Evolutionary conservation across 225 moss, liverwort and hornwort genomes (phyloP), one percentile per base, ranked within the genome.

Genomic region (Sphagnum contortum): DNA sequence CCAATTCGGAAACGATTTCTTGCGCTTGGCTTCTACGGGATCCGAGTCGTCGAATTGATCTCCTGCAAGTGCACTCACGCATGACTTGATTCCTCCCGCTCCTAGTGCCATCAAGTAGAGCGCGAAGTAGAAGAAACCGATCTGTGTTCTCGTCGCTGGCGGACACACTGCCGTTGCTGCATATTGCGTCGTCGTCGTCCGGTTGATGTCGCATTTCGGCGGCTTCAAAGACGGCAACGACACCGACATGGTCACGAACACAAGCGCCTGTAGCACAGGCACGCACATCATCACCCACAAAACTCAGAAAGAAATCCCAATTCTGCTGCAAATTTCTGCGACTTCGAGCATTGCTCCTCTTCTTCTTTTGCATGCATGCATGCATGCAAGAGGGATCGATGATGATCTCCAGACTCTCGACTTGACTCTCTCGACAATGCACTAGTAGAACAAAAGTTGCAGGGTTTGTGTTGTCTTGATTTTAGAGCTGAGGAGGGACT

Each of bases 1-100:
- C 98, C 98, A 98, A 72, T 98, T 98, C 75, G 92, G 93, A 69
- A 98, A 98, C 57, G 98, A 93, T 77, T 80, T 83, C 70, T 89
- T 98, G 55, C 89, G 75, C 68, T 91, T 98, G 67, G 83, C 85
- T 64, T 98, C 98, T 44, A 78, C 77, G 65, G 72, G 68, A 72
- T 93, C 91, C 48, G 80, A 80, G 50, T 79, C 79, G 62, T 98
- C 98, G 61, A 98, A 98, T 70, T 98, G 98, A 64, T 98, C 98
- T 12, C 98, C 93, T 57, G 98, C 98, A 77, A 98, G 83, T 12
- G 92, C 90, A 50, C 91, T 89, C 14, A 98, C 98, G 73, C 98
- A 98, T 48, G 98, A 80, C 75, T 98, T 98, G 77, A 98, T 98
- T 57, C 98, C 98, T 64, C 98, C 98, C 4, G 98, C 98, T 52